Percentiles rank a stretch among this genome's conserved stretches.
Conservation (phyloP, 495 filamentous ascomycete species). For the Opeltia flavorubescens region DNA sequence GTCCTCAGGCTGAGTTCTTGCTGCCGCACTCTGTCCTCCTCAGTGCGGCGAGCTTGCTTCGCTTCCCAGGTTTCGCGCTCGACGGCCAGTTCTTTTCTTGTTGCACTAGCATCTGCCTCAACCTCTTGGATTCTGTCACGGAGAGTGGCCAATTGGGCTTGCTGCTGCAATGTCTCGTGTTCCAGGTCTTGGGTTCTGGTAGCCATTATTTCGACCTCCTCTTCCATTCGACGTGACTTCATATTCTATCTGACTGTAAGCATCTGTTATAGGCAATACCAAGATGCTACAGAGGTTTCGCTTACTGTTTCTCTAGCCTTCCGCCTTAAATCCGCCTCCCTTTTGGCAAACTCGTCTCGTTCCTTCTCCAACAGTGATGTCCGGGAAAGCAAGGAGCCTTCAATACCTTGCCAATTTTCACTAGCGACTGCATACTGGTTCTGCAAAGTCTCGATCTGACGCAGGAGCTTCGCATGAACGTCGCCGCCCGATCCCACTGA, state of each 20-base stretch:
- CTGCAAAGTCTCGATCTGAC: constrained; percentile 91
- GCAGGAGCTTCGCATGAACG: constrained; percentile 75
- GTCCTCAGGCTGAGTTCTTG: constrained; percentile 38
- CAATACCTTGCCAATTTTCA: constrained; percentile 95
- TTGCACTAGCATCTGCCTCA: constrained; percentile 43
- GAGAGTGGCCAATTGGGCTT: constrained; percentile 47
- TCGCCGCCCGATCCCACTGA: constrained; percentile 71
- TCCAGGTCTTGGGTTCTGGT: constrained; percentile 49
- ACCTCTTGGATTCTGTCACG: constrained; percentile 50
- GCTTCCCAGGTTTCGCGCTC: constrained; percentile 56
- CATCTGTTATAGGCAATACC: background rate
- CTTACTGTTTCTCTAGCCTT: constrained; percentile 78
- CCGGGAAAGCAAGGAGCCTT: constrained; percentile 63
- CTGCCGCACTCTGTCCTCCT: constrained; percentile 66
- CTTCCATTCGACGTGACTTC: constrained; percentile 62
- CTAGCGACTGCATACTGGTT: constrained; percentile 88
- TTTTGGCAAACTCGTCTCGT: constrained; percentile 67
- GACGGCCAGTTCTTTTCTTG: constrained; percentile 48
- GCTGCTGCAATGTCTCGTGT: constrained; percentile 41
- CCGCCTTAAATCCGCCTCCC: constrained; percentile 70
- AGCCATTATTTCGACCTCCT: constrained; percentile 63
- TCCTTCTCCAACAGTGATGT: constrained; percentile 73
- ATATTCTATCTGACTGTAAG: constrained; percentile 40
- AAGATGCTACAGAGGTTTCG: background rate
- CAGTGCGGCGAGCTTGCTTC: constrained; percentile 44